Conservation (phyloP, 495 filamentous ascomycete species). For the Staphylotrichum tortipilum region DNA sequence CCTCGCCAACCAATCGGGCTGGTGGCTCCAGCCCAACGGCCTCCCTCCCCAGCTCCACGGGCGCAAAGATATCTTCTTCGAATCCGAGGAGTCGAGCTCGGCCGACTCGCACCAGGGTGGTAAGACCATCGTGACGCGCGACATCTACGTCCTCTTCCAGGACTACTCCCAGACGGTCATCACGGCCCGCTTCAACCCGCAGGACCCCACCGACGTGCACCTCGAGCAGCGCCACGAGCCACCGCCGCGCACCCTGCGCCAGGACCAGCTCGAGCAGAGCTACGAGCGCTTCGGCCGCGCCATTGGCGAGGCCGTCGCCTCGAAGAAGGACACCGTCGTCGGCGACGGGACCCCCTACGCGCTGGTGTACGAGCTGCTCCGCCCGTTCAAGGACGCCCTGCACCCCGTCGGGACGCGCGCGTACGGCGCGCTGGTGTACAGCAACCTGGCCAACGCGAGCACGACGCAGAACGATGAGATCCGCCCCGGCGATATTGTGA, state of each 20-base stretch:
- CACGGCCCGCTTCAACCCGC: conserved; percentile 67
- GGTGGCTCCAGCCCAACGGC: conserved; percentile 72
- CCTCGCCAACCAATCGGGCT: conserved; percentile 57
- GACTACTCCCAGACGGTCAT: conserved; percentile 95
- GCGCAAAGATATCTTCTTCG: conserved; percentile 74
- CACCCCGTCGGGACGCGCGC: conserved; percentile 74
- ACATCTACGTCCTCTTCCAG: conserved; percentile 77
- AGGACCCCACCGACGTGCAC: conserved; percentile 59
- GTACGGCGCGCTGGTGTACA: conserved; percentile 87
- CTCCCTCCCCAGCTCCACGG: conserved; percentile 74
- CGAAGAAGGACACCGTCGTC: conserved; percentile 68
- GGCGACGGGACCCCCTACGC: conserved; percentile 73
- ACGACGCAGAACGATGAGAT: conserved; percentile 90
- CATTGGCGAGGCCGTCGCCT: conserved; percentile 57
- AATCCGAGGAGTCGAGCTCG: conserved; percentile 68
- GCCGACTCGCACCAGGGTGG: conserved; percentile 52
- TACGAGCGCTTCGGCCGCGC: conserved; percentile 67
- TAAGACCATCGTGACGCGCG: conserved; percentile 61
- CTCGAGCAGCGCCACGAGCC: conserved; percentile 83
- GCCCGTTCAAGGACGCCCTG: conserved; percentile 62
- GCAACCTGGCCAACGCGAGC: conserved; percentile 87
- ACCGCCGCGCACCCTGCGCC: conserved; percentile 74
- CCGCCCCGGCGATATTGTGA: conserved; percentile 85
- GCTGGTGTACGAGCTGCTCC: conserved; percentile 70
- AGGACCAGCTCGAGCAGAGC: conserved; percentile 84